A percentile compares a stretch with the other conserved stretches of the same genome.
Conservation (phyloP, 2,329 filamentous ascomycete genomes). For the Xylariaceae sp. region DNA sequence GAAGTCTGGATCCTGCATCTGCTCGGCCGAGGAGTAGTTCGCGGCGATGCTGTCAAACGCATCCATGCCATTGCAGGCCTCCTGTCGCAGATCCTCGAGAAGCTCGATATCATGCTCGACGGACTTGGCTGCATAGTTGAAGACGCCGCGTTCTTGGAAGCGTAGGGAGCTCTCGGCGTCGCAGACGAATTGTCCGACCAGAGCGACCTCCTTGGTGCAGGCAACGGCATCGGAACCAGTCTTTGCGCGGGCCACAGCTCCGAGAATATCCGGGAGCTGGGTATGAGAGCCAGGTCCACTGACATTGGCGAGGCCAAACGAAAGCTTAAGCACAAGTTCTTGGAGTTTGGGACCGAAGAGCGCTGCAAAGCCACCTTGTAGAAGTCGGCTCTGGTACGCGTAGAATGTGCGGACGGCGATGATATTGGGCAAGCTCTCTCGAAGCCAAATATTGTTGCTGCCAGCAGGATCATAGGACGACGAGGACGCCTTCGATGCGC, state of each 20-base stretch:
- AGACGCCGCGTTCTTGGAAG: slow-evolving; percentile 48
- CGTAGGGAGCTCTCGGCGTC: slow-evolving; percentile 39
- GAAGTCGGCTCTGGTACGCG: too few species aligned
- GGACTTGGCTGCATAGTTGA: slow-evolving; percentile 44
- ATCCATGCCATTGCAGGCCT: slow-evolving; percentile 51
- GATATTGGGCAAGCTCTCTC: too few species aligned
- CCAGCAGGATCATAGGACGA: too few species aligned
- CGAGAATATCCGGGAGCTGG: slow-evolving; percentile 42
- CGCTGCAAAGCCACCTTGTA: too few species aligned
- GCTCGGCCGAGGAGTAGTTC: too few species aligned
- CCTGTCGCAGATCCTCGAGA: slow-evolving; percentile 48
- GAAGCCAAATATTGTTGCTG: too few species aligned
- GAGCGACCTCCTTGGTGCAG: slow-evolving; percentile 44
- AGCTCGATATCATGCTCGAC: slow-evolving; percentile 49
- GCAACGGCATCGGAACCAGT: slow-evolving; percentile 40
- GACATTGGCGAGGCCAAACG: slow-evolving; percentile 43
- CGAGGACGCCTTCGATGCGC: too few species aligned
- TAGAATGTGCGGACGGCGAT: too few species aligned
- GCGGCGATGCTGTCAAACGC: slow-evolving; percentile 42
- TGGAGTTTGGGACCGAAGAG: too few species aligned
- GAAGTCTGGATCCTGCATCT: slow-evolving; percentile 32
- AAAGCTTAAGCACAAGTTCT: slow-evolving; percentile 48
- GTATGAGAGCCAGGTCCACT: slow-evolving; percentile 27
- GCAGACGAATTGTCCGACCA: slow-evolving; percentile 45
- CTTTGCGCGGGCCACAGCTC: slow-evolving; percentile 37